A percentile compares a stretch with the other conserved stretches of the same genome.
Evolutionary conservation across 1,284 basidiomycete species (phyloP).

Genomic region (Trametes versicolor): DNA sequence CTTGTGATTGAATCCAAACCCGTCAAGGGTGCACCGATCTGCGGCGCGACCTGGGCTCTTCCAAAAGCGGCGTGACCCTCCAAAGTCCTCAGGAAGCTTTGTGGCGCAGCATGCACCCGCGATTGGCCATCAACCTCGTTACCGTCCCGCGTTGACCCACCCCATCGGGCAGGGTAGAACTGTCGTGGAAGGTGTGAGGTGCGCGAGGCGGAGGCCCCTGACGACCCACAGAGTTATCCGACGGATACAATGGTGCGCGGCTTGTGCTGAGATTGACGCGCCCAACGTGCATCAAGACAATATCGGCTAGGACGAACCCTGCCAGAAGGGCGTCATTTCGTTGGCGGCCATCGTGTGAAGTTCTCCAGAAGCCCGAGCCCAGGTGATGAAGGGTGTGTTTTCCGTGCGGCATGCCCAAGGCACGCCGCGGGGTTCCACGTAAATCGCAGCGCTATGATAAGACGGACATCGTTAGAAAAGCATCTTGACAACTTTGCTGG

Average conservation of each 20-base stretch:
- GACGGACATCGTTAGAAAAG: not conserved
- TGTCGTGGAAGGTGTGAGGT: not conserved
- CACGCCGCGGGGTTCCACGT: not conserved
- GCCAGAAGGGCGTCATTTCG: not conserved
- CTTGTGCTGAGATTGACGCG: not conserved
- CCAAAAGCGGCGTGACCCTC: not conserved
- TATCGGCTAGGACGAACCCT: not conserved
- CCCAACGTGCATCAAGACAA: slow-evolving; percentile 1
- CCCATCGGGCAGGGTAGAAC: not conserved
- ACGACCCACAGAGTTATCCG: slow-evolving; percentile 6
- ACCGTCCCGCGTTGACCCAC: not conserved
- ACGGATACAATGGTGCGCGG: not conserved
- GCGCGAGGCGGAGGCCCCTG: not conserved
- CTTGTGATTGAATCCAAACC: not conserved
- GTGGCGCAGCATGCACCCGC: not conserved
- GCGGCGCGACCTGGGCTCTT: not conserved
- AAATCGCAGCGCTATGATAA: not conserved
- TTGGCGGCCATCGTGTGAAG: not conserved
- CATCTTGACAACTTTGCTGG: not conserved
- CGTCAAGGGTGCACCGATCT: not conserved
- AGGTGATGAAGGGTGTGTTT: not conserved
- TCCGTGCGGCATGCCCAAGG: not conserved
- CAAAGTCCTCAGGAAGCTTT: not conserved
- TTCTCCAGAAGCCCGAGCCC: not conserved
- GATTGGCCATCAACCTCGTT: slow-evolving; percentile 3